A percentile compares a stretch with the other conserved stretches of the same genome.
phyloP scores from a whole-genome alignment of 2,329 filamentous ascomycete genomes.

The Ophiobolus disseminans region DNA sequence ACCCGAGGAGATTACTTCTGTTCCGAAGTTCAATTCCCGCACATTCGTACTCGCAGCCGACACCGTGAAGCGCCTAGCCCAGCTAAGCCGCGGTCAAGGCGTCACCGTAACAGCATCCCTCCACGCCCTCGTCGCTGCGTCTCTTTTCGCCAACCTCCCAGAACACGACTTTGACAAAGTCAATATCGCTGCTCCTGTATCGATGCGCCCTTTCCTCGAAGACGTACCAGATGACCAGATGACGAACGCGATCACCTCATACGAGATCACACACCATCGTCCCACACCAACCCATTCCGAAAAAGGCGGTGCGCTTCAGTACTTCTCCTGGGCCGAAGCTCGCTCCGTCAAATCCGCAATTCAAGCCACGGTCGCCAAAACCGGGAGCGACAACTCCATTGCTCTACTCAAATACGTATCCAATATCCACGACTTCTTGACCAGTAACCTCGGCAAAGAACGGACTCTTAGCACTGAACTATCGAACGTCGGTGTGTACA shows the following conservation, averaged over 20 bases:
- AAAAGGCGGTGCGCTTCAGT: neutral
- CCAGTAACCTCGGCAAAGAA: slow-evolving; percentile 48
- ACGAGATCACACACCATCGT: slow-evolving; percentile 16
- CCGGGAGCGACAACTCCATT: slow-evolving; percentile 39
- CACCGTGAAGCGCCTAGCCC: slow-evolving; percentile 38
- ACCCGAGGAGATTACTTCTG: slow-evolving; percentile 14
- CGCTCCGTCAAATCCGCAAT: slow-evolving; percentile 23
- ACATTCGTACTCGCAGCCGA: slow-evolving; percentile 42
- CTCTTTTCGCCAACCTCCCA: slow-evolving; percentile 44
- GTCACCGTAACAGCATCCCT: slow-evolving; percentile 54
- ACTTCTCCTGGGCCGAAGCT: slow-evolving; percentile 30
- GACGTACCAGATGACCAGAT: slow-evolving; percentile 35
- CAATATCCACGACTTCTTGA: slow-evolving; percentile 49
- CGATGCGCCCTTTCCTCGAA: slow-evolving; percentile 47
- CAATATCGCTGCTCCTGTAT: slow-evolving; percentile 46
- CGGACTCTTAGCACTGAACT: slow-evolving; percentile 53
- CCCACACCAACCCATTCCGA: neutral
- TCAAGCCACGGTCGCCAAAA: slow-evolving; percentile 21
- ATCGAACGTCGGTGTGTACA: slow-evolving; percentile 55
- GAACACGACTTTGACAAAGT: slow-evolving; percentile 40
- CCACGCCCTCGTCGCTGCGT: slow-evolving; percentile 49
- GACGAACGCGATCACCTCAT: slow-evolving; percentile 30
- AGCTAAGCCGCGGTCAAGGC: slow-evolving; percentile 45
- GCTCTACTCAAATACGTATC: slow-evolving; percentile 52
- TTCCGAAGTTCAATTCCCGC: slow-evolving; percentile 31